phyloP scores from a whole-genome alignment of 768 basidiomycete genomes.

The Tremella fuciformis region DNA sequence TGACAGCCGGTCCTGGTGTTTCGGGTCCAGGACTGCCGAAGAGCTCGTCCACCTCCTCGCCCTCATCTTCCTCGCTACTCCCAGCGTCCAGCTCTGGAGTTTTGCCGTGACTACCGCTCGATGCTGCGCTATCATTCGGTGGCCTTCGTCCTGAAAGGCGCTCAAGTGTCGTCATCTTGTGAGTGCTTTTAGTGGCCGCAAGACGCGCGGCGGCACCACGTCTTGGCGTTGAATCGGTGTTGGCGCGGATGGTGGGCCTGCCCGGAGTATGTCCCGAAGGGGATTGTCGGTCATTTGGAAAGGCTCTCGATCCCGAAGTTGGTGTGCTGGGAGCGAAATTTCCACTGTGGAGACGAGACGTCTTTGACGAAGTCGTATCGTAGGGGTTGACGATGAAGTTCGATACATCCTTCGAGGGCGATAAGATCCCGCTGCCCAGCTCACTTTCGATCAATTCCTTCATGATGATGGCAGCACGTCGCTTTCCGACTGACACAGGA shows the following conservation, averaged over 20 bases:
- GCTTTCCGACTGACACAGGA: conserved; percentile 24
- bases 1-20: conserved; percentile 20
- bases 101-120: conserved; percentile 5
- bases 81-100: conserved; percentile 1
- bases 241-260: conserved; percentile 3
- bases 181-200: conserved; percentile 20
- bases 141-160: conserved; percentile 2
- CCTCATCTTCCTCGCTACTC: conserved; percentile 7
- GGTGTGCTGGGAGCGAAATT: conserved; percentile 15
- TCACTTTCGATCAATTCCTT: conserved; percentile 36
- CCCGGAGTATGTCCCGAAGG: background rate
- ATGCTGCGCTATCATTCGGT: background rate
- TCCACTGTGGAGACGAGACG: conserved; percentile 1
- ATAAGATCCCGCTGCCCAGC: conserved; percentile 11
- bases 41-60: conserved; percentile 10
- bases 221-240: conserved; percentile 19
- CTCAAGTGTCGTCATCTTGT: conserved; percentile 14
- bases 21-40: conserved; percentile 10
- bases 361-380: conserved; percentile 17
- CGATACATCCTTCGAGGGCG: background rate
- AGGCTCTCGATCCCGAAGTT: conserved; percentile 9
- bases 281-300: background rate
- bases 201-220: conserved; percentile 42
- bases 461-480: conserved; percentile 39
- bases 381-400: conserved; percentile 42